These are phyloP conservation scores for Solanum hybrid DNA, from an alignment of 305 asterid species.

Conservation along the genomic window DNA sequence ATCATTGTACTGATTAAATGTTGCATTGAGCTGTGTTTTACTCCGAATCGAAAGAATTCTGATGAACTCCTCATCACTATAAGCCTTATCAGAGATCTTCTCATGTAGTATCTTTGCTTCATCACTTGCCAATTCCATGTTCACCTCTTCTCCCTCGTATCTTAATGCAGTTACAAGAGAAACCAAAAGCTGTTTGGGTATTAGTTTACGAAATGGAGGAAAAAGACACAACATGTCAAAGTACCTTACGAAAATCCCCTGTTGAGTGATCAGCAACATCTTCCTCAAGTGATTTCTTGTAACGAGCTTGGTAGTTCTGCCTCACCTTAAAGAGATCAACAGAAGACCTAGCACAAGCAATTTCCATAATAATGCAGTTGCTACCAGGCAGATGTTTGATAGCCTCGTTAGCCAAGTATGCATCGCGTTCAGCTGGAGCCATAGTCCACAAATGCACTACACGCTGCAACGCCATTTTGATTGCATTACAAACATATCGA, in stretches of 20 bases:
- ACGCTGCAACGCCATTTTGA: conserved; percentile 21
- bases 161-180: background rate
- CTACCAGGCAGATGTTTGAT: conserved; percentile 1
- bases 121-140: background rate
- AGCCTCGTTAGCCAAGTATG: conserved; percentile 17
- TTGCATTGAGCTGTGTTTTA: conserved; percentile 13
- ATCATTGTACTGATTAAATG: conserved; percentile 8
- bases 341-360: conserved; percentile 1
- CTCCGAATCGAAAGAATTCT: conserved; percentile 10
- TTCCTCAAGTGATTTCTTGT: conserved; percentile 75
- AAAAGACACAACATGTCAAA: background rate
- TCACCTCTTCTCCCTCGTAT: background rate
- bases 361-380: conserved; percentile 7
- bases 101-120: conserved; percentile 2
- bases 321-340: conserved; percentile 26
- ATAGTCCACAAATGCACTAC: conserved; percentile 56
- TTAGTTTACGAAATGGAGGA: background rate
- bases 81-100: conserved; percentile 2
- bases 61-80: conserved; percentile 4
- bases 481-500: background rate
- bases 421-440: conserved; percentile 75
- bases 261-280: conserved; percentile 66
- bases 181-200: background rate
- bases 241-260: conserved; percentile 73
- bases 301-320: conserved; percentile 47